Evolutionary conservation across 805 yeast genomes (phyloP).

Genomic region (Barnettozyma wickerhamii): DNA sequence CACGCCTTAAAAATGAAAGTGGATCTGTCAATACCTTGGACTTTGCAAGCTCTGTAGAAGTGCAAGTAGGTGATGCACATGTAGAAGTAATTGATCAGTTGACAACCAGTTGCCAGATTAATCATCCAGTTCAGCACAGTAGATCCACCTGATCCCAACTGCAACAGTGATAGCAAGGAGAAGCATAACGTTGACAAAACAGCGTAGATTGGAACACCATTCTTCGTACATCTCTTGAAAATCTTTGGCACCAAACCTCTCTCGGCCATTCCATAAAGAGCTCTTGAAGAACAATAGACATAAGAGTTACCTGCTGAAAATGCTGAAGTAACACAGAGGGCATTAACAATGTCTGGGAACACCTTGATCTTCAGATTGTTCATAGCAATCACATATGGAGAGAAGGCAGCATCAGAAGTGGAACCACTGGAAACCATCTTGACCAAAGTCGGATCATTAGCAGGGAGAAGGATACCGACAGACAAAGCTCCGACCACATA

Average conservation of each 20-base stretch:
- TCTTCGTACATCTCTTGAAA: conserved; percentile 53
- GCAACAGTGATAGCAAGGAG: conserved; percentile 65
- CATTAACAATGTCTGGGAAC: conserved; percentile 48
- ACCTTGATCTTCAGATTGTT: conserved; percentile 48
- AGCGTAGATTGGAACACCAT: conserved; percentile 71
- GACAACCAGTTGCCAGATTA: conserved; percentile 65
- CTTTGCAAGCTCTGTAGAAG: conserved; percentile 55
- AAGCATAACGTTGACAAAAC: conserved; percentile 52
- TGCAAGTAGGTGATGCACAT: conserved; percentile 57
- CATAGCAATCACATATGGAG: conserved; percentile 56
- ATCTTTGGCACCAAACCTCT: conserved; percentile 58
- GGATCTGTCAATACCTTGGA: conserved; percentile 41
- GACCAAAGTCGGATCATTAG: conserved; percentile 49
- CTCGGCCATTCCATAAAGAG: conserved; percentile 48
- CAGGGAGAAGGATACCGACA: conserved; percentile 63
- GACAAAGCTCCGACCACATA: conserved; percentile 63
- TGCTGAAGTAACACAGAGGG: conserved; percentile 49
- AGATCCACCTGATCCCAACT: conserved; percentile 53
- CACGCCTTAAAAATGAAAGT: conserved; percentile 45
- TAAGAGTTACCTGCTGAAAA: conserved; percentile 55
- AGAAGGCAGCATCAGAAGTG: conserved; percentile 39
- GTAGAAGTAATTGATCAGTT: conserved; percentile 53
- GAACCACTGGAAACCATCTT: conserved; percentile 51
- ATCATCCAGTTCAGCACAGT: conserved; percentile 68
- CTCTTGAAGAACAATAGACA: conserved; percentile 56